These are phyloP conservation scores for Musa acuminata DNA, from an alignment of 176 grass and related monocot species.

Conservation along the genomic window DNA sequence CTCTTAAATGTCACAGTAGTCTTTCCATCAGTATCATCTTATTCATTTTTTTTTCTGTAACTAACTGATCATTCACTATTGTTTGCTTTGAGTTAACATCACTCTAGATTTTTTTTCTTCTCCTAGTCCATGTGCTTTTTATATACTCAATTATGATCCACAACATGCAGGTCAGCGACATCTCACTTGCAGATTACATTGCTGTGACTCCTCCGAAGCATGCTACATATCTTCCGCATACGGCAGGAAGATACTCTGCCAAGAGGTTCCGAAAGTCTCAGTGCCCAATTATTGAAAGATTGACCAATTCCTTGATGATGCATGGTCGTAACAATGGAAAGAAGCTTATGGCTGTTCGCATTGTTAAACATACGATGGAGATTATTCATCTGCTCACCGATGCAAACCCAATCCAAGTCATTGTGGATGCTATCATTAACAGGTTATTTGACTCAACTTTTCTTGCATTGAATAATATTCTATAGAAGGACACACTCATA, in stretches of 20 bases:
- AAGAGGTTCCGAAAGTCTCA: slow-evolving; percentile 85
- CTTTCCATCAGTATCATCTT: too few species aligned
- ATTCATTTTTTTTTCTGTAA: too few species aligned
- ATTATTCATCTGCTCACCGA: slow-evolving; percentile 85
- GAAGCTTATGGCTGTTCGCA: slow-evolving; percentile 72
- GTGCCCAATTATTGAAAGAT: slow-evolving; percentile 80
- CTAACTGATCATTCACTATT: too few species aligned
- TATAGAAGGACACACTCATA: background rate
- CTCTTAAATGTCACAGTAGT: too few species aligned
- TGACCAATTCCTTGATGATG: slow-evolving; percentile 94
- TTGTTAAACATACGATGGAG: slow-evolving; percentile 75
- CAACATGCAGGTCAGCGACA: slow-evolving; percentile 53
- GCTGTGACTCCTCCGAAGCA: slow-evolving; percentile 55
- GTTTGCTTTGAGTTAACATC: too few species aligned
- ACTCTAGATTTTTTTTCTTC: background rate
- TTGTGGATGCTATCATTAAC: slow-evolving; percentile 81
- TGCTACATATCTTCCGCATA: slow-evolving; percentile 66
- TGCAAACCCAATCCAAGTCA: slow-evolving; percentile 74
- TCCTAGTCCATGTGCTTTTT: background rate
- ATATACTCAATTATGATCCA: background rate
- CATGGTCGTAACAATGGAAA: slow-evolving; percentile 85
- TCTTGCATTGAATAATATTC: background rate
- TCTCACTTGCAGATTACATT: slow-evolving; percentile 65
- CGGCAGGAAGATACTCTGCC: slow-evolving; percentile 58
- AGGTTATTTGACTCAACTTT: slow-evolving; percentile 25